Evolutionary conservation across 2,329 filamentous ascomycete species (phyloP), one percentile per base, ranked within the genome.

Genomic region (Nannizzia gypsea): DNA sequence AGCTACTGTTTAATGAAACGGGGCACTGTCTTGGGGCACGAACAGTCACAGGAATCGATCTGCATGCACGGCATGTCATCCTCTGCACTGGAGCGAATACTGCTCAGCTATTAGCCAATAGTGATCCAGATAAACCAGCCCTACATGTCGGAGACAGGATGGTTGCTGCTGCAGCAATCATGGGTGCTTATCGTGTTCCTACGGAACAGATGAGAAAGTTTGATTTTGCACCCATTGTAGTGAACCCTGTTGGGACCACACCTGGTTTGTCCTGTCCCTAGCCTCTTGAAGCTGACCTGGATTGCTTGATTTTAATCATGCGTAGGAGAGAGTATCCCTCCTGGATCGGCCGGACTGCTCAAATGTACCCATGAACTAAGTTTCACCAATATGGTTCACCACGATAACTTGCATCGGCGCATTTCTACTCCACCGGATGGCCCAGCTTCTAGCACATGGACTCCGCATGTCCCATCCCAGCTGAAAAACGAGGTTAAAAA

Each of bases 131-230:
- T 24, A 38, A 22, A 22, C 40, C 54, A 13, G 22, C 63, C 66
- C 1, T 85, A 1, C 74, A 77, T 17, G 77, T 80, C 13, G 81
- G 72, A 34, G 68, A 67, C 54, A 72, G 73, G 60, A 77, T 77
- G 50, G 69, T 77, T 20, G 76, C 76, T 34, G 75, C 70, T 20
- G 74, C 55, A 17, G 28, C 59, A n/a, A 17, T 60, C 31, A 57
- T 58, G 55, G 28, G 59, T 52, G 55, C 40, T 28, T 57, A 38
- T 26, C 17, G n/a, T 5, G 38, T 60, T 34, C 59, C 59, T 38
- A 40, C 31, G n/a, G 55, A 60, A 42, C 55, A 60, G 36, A 17
- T 50, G 28, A 11, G 34, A 13, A 60, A 60, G 57, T 58, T 60
- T 34, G 57, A 46, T 13, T 24, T 6, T 40, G 38, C 52, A 38